Base-by-base conservation (phyloP, 257 asterid species). In the Salvia miltiorrhiza region DNA sequence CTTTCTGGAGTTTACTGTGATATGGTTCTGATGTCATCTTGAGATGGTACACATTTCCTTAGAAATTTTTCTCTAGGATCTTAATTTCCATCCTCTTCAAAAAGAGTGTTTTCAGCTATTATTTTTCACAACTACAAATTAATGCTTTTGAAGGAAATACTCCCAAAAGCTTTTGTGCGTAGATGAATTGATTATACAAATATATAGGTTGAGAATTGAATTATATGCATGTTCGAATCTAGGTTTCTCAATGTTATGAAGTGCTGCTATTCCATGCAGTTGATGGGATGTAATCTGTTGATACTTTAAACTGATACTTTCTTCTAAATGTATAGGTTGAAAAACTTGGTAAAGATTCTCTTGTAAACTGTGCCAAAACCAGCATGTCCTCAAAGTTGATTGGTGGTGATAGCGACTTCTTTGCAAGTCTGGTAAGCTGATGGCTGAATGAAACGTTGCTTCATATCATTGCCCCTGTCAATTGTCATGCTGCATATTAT, bases 331-430 rank as follows among this genome's bases (percentile, higher is more conserved):
- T 64, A n/a, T 75, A 94, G 99, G 99, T 91, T 44, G 97, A 91
- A 64, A 94, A 86, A 66, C 97, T 94, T 66, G 99, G 97, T 30
- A 94, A 87, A 77, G 97, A 94, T 75, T 86, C 92, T 69, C 86
- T 92, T 60, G 55, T 94, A 62, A 94, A 91, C 78, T 86, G 87
- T 82, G 97, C 99, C 79, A 94, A 89, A 95, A 94, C 99, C 70
- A 86, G 97, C 88, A 91, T 94, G 96, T 91, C 97, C 50, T 94
- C 97, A 26, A 94, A 94, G 93, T 66, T 91, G 78, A 94, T 94
- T 41, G 93, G 92, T 19, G 85, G 81, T 47, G 96, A 91, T 65
- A 86, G 95, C 12, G 97, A 87, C 81, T 91, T 86, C 88, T 94
- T 87, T 28, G 95, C 97, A 9, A 87, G 83, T 77, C 78, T 94